These are phyloP conservation scores for Talaromyces sp. DNA, from an alignment of 2,329 filamentous ascomycete species.

Conservation along the genomic window DNA sequence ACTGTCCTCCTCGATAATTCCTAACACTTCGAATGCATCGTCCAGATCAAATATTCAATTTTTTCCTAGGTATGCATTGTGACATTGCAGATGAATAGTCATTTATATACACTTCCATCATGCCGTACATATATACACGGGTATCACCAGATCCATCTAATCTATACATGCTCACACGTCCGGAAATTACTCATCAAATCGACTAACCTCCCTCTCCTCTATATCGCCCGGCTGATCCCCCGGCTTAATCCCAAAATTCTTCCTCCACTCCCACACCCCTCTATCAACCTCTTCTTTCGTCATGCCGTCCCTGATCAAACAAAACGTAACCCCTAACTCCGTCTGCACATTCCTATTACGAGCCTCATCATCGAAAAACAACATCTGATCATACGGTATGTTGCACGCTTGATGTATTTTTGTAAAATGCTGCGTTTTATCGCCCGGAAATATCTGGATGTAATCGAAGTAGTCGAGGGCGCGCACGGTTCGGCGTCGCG, in stretches of 20 bases:
- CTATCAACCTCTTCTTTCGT: constrained; percentile 72
- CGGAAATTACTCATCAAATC: constrained; percentile 11
- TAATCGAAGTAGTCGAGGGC: constrained; percentile 55
- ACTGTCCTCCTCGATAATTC: too few relatives aligned
- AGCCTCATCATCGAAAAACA: constrained; percentile 93
- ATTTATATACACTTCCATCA: background rate
- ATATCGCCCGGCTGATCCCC: constrained; percentile 13
- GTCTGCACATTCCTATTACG: constrained; percentile 77
- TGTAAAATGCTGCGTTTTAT: constrained; percentile 82
- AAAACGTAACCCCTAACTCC: constrained; percentile 76
- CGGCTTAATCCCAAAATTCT: constrained; percentile 25
- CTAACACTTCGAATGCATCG: too few relatives aligned
- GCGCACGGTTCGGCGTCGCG: constrained; percentile 44
- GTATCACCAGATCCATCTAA: constrained; percentile 1
- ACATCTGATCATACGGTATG: constrained; percentile 74
- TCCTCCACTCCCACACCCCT: constrained; percentile 78
- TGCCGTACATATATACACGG: background rate
- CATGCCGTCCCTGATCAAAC: constrained; percentile 75
- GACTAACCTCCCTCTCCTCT: constrained; percentile 17
- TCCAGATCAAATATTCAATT: too few relatives aligned
- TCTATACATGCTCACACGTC: background rate
- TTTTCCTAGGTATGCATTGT: too few relatives aligned
- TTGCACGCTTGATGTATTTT: constrained; percentile 67
- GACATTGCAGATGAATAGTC: too few relatives aligned
- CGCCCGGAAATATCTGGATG: constrained; percentile 65